Base-by-base conservation (phyloP, 2,329 filamentous ascomycete species). In the Hymenoscyphus fraxineus region DNA sequence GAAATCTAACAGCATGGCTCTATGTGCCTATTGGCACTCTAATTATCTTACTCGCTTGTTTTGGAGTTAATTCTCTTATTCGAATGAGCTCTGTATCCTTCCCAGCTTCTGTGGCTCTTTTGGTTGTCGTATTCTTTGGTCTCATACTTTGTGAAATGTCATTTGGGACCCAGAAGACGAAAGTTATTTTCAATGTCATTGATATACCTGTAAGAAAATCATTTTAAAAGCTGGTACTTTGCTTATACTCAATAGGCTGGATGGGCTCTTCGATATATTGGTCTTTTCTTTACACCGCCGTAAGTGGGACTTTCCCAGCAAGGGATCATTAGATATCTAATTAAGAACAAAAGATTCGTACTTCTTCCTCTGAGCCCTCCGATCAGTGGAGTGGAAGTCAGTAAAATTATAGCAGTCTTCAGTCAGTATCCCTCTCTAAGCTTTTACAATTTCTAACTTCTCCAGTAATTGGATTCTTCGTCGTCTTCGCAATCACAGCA, bases 371-470 rank as follows among this genome's bases (percentile, higher is more conserved):
- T 88, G 1, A 86, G 83, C 68, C 80, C 83, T 1, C 68, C 79
- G 0, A 83, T 87, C 19, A 79, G 82, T 22, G 79, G 80, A 1
- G 69, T 78, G 0, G 85, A 88, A 69, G 82, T 87, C 13, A 78
- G 79, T 47, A 85, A 86, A 70, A 85, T 87, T 51, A 84, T 87
- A 66, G 82, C 77, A 31, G 81, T 88, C 1, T 87, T 87, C 70
- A 69, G 84, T 86, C 69, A 71, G 81, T 73, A 6, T 2, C 1
- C 15, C 51, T n/a, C 32, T 44, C 35, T 3, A 40, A 6, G 9
- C 38, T 4, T 6, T 6, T 22, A 38, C 22, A 54, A 15, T 61
- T 7, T 38, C n/a, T n/a, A 32, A 39, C n/a, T 54, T 3, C 63
- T 60, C 64, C 60, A 86, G 84, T 85, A 4, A 72, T 85, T 55